Evolutionary conservation across 2,329 filamentous ascomycete species (phyloP).

Genomic region (Aureobasidium sp.): DNA sequence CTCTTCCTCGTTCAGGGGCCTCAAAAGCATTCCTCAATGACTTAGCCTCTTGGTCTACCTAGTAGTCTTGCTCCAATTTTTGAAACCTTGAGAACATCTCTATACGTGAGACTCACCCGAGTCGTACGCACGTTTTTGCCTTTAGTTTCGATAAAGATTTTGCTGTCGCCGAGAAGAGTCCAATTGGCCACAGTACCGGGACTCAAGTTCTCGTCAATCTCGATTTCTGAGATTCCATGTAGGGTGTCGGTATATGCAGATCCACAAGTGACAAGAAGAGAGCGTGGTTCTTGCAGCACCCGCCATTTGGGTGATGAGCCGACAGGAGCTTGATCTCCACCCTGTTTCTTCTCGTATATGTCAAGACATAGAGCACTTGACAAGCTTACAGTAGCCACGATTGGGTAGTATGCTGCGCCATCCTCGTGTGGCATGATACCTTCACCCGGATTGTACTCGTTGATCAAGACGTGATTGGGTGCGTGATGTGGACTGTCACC

Average conservation of each 20-base stretch:
- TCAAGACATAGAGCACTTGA: slow-evolving; percentile 72
- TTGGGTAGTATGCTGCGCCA: slow-evolving; percentile 74
- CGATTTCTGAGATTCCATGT: slow-evolving; percentile 64
- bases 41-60: slow-evolving; percentile 28
- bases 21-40: neutral
- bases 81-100: slow-evolving; percentile 79
- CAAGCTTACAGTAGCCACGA: slow-evolving; percentile 86
- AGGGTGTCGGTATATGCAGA: slow-evolving; percentile 63
- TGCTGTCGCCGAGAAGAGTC: slow-evolving; percentile 51
- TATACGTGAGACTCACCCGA: slow-evolving; percentile 70
- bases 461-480: slow-evolving; percentile 89
- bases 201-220: slow-evolving; percentile 58
- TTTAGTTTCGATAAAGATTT: slow-evolving; percentile 32
- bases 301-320: slow-evolving; percentile 46
- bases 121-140: slow-evolving; percentile 53
- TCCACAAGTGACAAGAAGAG: slow-evolving; percentile 64
- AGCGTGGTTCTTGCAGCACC: slow-evolving; percentile 79
- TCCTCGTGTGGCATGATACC: slow-evolving; percentile 99
- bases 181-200: slow-evolving; percentile 59
- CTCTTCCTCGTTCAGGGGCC: neutral
- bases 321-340: slow-evolving; percentile 41
- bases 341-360: slow-evolving; percentile 45
- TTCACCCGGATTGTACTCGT: slow-evolving; percentile 79
- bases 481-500: slow-evolving; percentile 60
- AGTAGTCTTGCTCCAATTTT: slow-evolving; percentile 63